These are phyloP conservation scores for Eucalyptus pauciflora DNA, from an alignment of 345 rosid genomes.

Conservation along the genomic window DNA sequence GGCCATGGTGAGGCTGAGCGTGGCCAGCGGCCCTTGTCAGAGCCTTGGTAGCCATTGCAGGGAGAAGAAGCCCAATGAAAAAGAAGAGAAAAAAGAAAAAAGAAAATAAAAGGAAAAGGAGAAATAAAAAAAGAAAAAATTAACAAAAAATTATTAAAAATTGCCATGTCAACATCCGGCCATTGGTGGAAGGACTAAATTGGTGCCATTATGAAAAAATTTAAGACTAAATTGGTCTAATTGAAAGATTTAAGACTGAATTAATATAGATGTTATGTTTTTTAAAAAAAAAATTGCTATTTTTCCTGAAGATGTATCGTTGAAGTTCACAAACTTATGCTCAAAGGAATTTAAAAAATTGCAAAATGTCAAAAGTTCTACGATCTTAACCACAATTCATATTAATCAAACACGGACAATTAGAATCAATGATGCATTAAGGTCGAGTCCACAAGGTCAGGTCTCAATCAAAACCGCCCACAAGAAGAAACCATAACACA, in stretches of 20 bases:
- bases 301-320: neutral
- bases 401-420: neutral
- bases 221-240: no score
- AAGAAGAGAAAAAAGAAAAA: no score
- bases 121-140: no score
- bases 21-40: fast-evolving
- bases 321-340: neutral
- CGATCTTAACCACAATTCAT: neutral
- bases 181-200: fast-evolving
- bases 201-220: no score
- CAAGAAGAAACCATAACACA: neutral
- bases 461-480: neutral
- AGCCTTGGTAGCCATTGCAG: no score
- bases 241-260: fast-evolving
- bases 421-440: neutral
- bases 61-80: no score
- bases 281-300: no score
- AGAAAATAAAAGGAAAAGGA: fast-evolving
- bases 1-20: no score
- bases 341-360: neutral
- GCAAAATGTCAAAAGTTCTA: neutral
- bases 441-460: neutral
- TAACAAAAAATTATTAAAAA: no score
- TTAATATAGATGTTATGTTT: no score
- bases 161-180: fast-evolving